These are phyloP conservation scores for Dipteronia sinensis DNA, from an alignment of 345 rosid genomes.

Conservation along the genomic window DNA sequence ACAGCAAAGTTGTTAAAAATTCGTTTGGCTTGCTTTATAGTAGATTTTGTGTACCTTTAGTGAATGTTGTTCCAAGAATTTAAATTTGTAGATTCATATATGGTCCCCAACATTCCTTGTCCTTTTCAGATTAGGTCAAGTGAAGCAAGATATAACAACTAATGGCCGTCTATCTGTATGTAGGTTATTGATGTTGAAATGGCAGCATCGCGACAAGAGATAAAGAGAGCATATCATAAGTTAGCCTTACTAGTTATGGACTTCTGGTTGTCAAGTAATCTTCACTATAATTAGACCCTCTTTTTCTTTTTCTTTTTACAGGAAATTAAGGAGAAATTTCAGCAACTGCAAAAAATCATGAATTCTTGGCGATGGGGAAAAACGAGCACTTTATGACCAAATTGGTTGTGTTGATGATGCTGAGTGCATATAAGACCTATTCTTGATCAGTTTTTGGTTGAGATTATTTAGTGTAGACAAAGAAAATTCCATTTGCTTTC, in stretches of 20 bases:
- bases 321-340: constrained; percentile 97
- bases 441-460: neutral
- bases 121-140: neutral
- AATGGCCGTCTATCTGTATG: constrained; percentile 5
- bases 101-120: neutral
- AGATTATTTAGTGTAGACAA: neutral
- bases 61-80: neutral
- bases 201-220: constrained; percentile 77
- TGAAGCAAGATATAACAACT: constrained; percentile 10
- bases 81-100: neutral
- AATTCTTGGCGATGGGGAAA: constrained; percentile 86
- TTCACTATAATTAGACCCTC: neutral
- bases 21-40: neutral
- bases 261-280: neutral
- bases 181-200: constrained; percentile 79
- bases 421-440: constrained; percentile 40
- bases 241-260: constrained; percentile 42
- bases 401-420: constrained; percentile 89
- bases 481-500: neutral
- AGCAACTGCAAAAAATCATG: constrained; percentile 91
- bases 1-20: neutral
- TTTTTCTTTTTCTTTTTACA: constrained; percentile 24
- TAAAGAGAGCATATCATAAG: constrained; percentile 87
- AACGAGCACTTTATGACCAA: constrained; percentile 77
- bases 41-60: neutral